A percentile compares a stretch with the other conserved stretches of the same genome.
Conservation (phyloP, 768 basidiomycete genomes). For the Amanita rimosa region DNA sequence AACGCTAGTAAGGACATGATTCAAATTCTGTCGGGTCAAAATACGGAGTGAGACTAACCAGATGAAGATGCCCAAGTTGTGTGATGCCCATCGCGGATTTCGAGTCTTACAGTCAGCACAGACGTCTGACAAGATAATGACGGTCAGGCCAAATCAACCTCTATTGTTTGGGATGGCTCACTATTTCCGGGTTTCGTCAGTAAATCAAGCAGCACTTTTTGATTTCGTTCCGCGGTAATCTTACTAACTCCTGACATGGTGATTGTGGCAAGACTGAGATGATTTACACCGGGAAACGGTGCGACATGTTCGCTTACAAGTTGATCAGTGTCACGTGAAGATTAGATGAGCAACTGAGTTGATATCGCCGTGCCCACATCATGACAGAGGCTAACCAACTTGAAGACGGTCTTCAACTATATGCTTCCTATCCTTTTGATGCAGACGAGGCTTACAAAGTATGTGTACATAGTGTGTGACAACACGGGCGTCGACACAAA, state of each 20-base stretch:
- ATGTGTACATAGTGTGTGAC: too few species aligned
- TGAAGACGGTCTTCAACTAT: constrained; percentile 14
- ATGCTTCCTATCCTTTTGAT: constrained; percentile 38
- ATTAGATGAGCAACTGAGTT: not conserved
- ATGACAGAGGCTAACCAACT: not conserved
- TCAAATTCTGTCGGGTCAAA: constrained; percentile 6
- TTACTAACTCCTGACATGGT: constrained; percentile 35
- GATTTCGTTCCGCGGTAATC: constrained; percentile 53
- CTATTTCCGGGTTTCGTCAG: constrained; percentile 72
- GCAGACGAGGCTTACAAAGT: constrained; percentile 54
- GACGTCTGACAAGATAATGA: constrained; percentile 37
- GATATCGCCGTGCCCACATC: not conserved
- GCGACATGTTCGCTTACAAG: not conserved
- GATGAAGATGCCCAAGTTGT: constrained; percentile 83
- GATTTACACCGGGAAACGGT: not conserved
- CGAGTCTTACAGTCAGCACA: constrained; percentile 92
- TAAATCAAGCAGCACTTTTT: constrained; percentile 57
- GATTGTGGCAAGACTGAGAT: not conserved
- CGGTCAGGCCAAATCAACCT: not conserved
- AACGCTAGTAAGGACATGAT: constrained; percentile 34
- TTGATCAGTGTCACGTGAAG: constrained; percentile 1
- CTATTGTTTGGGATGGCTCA: constrained; percentile 20
- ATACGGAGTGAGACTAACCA: constrained; percentile 39
- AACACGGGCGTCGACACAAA: not conserved
- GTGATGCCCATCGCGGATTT: constrained; percentile 81